Percentiles rank a stretch among this genome's conserved stretches.
These are phyloP conservation scores for Elsinoe fawcettii DNA, from an alignment of 2,329 filamentous ascomycete genomes.

Conservation along the genomic window DNA sequence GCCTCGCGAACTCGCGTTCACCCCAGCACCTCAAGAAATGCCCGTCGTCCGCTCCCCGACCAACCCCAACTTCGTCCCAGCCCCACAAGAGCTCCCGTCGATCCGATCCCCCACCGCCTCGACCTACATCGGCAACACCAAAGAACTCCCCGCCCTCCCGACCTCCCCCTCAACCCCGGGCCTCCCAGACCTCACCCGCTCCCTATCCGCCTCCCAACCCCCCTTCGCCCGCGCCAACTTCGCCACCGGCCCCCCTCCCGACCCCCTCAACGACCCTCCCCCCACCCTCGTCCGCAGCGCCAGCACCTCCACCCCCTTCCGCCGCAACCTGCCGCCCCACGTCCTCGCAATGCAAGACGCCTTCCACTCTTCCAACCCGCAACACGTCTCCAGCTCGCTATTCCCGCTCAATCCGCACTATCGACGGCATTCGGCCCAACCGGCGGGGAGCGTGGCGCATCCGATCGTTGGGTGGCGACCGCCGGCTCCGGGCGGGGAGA, in stretches of 20 bases:
- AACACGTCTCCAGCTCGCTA: conserved; percentile 23
- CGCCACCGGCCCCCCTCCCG: background rate
- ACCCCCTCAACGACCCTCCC: conserved; percentile 8
- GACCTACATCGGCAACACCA: background rate
- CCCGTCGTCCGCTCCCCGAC: background rate
- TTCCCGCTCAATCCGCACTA: conserved; percentile 22
- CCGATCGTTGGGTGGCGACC: conserved; percentile 31
- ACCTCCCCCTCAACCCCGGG: background rate
- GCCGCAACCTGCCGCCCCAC: conserved; percentile 14
- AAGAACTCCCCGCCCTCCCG: background rate
- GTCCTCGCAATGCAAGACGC: conserved; percentile 17
- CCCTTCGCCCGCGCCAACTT: conserved; percentile 4
- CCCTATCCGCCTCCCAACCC: conserved; percentile 11
- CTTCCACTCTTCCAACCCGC: conserved; percentile 15
- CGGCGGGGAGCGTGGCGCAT: conserved; percentile 25
- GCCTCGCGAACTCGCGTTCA: background rate
- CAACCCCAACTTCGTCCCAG: background rate
- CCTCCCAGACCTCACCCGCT: background rate
- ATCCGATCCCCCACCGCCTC: background rate
- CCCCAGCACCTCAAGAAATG: conserved; percentile 1
- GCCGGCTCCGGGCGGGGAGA: conserved; percentile 21
- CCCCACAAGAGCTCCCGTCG: background rate
- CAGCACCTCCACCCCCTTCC: background rate
- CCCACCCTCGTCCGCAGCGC: conserved; percentile 9
- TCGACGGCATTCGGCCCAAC: conserved; percentile 16